A percentile compares a stretch with the other conserved stretches of the same genome.
Evolutionary conservation across 768 basidiomycete species (phyloP).

Genomic region (Guyanaporus albipodus): DNA sequence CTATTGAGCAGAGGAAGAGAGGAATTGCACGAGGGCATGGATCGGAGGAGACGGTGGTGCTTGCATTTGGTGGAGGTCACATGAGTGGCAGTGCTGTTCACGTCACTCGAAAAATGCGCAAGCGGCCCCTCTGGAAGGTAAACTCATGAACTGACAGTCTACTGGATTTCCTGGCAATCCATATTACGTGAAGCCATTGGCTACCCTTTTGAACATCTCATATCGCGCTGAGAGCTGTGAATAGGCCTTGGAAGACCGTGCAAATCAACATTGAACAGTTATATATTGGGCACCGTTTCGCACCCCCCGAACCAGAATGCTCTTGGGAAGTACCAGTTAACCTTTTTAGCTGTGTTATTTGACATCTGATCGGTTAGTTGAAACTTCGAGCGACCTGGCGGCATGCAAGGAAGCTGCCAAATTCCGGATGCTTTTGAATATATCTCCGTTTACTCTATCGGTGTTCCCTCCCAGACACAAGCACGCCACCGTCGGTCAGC

Average conservation of each 20-base stretch:
- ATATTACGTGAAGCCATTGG: constrained; percentile 28
- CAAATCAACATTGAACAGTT: constrained; percentile 1
- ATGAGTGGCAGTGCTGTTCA: constrained; percentile 74
- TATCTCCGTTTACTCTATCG: constrained; percentile 18
- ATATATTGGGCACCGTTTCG: neutral
- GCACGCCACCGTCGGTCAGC: constrained; percentile 49
- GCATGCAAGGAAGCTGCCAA: constrained; percentile 11
- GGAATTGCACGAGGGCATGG: constrained; percentile 67
- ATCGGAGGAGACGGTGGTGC: constrained; percentile 86
- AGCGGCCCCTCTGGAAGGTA: constrained; percentile 77
- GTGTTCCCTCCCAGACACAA: constrained; percentile 34
- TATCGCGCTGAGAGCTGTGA: constrained; percentile 2
- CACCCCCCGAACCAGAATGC: constrained; percentile 13
- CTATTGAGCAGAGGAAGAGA: constrained; percentile 77
- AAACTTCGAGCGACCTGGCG: constrained; percentile 1
- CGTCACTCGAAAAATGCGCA: constrained; percentile 83
- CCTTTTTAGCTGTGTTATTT: constrained; percentile 25
- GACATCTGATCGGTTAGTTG: constrained; percentile 20
- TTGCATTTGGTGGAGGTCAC: constrained; percentile 77
- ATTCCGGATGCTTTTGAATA: constrained; percentile 15
- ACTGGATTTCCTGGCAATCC: constrained; percentile 13
- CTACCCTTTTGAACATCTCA: constrained; percentile 19
- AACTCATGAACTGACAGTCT: constrained; percentile 57
- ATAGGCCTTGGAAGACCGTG: neutral
- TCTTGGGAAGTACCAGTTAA: constrained; percentile 25